Base-by-base conservation (phyloP, 73 alveolate species). In the Breviolum minutum region DNA sequence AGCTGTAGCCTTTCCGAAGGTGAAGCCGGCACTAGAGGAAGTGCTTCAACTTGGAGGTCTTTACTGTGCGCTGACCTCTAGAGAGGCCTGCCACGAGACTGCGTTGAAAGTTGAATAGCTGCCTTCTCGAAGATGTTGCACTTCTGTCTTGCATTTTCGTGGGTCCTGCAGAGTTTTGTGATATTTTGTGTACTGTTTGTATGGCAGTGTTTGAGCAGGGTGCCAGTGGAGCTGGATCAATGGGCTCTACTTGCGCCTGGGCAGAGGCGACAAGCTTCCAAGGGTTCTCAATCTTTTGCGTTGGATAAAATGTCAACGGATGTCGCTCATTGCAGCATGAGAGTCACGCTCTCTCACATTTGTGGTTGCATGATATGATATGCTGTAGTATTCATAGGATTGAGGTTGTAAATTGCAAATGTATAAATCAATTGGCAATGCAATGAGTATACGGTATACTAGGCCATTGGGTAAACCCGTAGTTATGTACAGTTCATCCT, bases 201-300 rank as follows among this genome's bases (percentile, higher is more conserved):
- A 40, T 40, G 54, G 54, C 54, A 40, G 54, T 40, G 89, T 22
- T 8, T 14, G 70, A 69, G n/a, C 95, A 90, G 96, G 96, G 96
- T 63, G 96, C 96, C 76, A 69, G 87, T 70, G 96, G 96, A 30
- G 96, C 96, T 8, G 96, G 96, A 24, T 90, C 96, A 27, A 60
- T 90, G 77, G 96, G 96, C 68, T 90, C 96, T 40, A 90, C 87
- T 16, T 40, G 62, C 30, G 96, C 96, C 83, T 90, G 96, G 96
- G 96, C 96, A 90, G 96, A 90, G 96, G 96, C 40, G 30, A 16
- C 90, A 81, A 29, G 24, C 20, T 1, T 20, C 86, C 13, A 26
- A 24, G 14, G 48, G 86, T 40, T 69, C 27, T 24, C 26, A 24
- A 24, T 69, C 4, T 69, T 69, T 24, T 2, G 80, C 20, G 80